These are phyloP conservation scores for Auricularia sp. DNA, from an alignment of 768 basidiomycete species.

Conservation along the genomic window DNA sequence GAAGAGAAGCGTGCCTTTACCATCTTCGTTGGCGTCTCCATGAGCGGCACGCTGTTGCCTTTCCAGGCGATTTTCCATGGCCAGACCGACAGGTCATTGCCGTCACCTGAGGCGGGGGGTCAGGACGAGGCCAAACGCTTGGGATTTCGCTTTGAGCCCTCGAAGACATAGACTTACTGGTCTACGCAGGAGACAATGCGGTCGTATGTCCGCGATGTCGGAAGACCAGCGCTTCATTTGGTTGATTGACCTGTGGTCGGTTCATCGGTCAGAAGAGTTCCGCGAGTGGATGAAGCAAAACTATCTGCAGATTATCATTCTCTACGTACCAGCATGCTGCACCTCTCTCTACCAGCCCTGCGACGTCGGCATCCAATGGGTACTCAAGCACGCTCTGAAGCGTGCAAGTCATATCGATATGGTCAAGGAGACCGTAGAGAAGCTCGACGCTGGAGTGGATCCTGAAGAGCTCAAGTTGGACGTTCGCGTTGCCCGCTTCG, in stretches of 20 bases:
- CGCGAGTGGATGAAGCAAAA: conserved; percentile 21
- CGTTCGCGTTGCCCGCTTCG: conserved; percentile 12
- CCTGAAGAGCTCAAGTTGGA: conserved; percentile 13
- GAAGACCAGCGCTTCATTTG: conserved; percentile 14
- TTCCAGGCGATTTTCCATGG: conserved; percentile 31
- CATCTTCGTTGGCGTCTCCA: conserved; percentile 22
- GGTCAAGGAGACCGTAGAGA: conserved; percentile 19
- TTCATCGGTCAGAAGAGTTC: conserved; percentile 28
- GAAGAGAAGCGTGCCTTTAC: conserved; percentile 38
- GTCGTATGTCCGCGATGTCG: background rate
- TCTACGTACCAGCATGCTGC: conserved; percentile 17
- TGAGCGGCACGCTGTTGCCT: conserved; percentile 23
- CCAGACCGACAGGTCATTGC: conserved; percentile 15
- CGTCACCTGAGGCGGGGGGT: conserved; percentile 6
- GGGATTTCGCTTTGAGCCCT: conserved; percentile 17
- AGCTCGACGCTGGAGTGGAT: conserved; percentile 15
- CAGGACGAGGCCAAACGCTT: conserved; percentile 15
- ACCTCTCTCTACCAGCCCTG: conserved; percentile 21
- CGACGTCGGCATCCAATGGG: conserved; percentile 27
- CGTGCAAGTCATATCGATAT: conserved; percentile 25
- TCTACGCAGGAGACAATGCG: background rate
- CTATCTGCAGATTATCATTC: conserved; percentile 15
- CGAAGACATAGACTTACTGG: conserved; percentile 12
- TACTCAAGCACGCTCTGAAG: conserved; percentile 26
- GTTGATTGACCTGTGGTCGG: conserved; percentile 22